Evolutionary conservation across 768 basidiomycete species (phyloP).

Genomic region (Rhodotorula graminis): DNA sequence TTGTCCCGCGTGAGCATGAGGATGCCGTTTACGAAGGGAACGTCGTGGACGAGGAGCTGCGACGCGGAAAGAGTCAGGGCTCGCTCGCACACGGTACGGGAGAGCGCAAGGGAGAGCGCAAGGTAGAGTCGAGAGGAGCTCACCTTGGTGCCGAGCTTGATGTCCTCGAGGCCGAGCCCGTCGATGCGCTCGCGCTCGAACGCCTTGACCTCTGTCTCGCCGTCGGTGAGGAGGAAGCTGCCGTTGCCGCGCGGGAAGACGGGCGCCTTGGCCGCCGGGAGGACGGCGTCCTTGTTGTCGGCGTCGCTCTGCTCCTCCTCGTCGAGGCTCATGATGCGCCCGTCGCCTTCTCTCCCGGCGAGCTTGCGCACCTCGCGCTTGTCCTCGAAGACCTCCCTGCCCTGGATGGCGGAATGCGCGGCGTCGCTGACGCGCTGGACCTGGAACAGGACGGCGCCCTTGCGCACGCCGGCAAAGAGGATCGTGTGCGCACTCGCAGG

Average conservation of each 20-base stretch:
- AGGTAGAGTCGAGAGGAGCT: not conserved
- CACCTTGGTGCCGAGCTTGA: conserved; percentile 31
- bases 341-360: not conserved
- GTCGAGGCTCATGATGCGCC: conserved; percentile 9
- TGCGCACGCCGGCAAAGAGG: conserved; percentile 2
- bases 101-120: no score
- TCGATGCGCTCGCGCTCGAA: conserved; percentile 16
- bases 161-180: conserved; percentile 25
- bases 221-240: conserved; percentile 23
- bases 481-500: not conserved
- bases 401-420: not conserved
- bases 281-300: not conserved
- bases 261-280: not conserved
- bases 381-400: conserved; percentile 4
- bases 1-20: conserved; percentile 25
- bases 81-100: no score
- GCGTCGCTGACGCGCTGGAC: conserved; percentile 8
- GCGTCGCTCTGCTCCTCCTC: not conserved
- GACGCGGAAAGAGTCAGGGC: not conserved
- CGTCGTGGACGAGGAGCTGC: conserved; percentile 14
- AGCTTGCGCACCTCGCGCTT: conserved; percentile 13
- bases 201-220: not conserved
- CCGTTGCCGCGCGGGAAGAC: conserved; percentile 22
- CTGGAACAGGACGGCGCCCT: conserved; percentile 8
- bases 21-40: conserved; percentile 9